Evolutionary conservation across 495 filamentous ascomycete genomes (phyloP), one percentile per base, ranked within the genome.

Genomic region (Astrocystis sublimbata): DNA sequence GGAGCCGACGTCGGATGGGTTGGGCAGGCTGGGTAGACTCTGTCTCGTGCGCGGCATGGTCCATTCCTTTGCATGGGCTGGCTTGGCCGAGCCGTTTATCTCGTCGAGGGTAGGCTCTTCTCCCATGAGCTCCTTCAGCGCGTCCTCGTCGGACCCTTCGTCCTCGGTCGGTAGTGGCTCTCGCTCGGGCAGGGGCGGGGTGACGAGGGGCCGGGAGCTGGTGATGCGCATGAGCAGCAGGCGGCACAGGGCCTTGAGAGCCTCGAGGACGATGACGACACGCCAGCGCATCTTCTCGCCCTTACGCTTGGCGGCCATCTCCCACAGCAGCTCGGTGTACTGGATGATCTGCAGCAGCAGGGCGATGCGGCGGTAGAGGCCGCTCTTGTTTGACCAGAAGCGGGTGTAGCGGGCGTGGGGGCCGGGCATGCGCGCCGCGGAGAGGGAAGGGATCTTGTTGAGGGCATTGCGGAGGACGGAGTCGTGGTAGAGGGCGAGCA

Each of bases 1-100:
- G 36, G 83, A 86, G 26, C 89, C 89, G 26, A 96, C 89, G 68
- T 94, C 91, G 26, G 84, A 81, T 8, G 88, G 85, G 52, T 86
- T 86, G 1, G 94, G 94, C 23, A 98, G 80, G 38, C 81, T 85
- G 0, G 96, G 93, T 33, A 98, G 83, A 7, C 84, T 87, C 49
- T 96, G 78, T 7, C 92, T 91, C 0, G 94, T 98, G 64, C 94
- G 86, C 28, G 93, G 93, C 94, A 98, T 98, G n/a, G 83, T 89
- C 90, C 93, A 98, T 67, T 83, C 86, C 51, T 81, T 79, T 53
- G 82, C 78, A 40, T 75, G 63, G 12, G 68, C 45, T 41, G 58
- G 42, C 47, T 63, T 65, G 33, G 67, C 49, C 26, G 68, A 62
- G 9, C 63, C 62, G 38, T 67, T 55, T 33, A 35, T 57, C 2